phyloP scores from a whole-genome alignment of 768 basidiomycete genomes.

The Chalciporus sphaerocephalus region DNA sequence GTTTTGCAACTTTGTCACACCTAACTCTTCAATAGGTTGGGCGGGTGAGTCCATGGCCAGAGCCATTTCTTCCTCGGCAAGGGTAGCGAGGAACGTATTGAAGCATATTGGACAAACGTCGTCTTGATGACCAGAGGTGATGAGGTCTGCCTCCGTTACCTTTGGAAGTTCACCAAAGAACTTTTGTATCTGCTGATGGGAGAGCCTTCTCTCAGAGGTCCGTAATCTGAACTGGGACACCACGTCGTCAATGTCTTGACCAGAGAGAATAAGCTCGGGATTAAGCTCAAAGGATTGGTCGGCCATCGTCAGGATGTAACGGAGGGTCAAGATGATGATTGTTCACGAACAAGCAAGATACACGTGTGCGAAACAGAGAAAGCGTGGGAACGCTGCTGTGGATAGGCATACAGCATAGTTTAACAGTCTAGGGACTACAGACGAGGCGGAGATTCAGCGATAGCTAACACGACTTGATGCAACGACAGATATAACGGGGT shows the following conservation, averaged over 20 bases:
- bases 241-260: slow-evolving; percentile 30
- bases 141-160: slow-evolving; percentile 48
- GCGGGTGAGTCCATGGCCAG: slow-evolving; percentile 76
- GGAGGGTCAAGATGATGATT: neutral
- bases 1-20: slow-evolving; percentile 58
- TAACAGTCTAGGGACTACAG: slow-evolving; percentile 24
- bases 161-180: slow-evolving; percentile 46
- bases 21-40: slow-evolving; percentile 61
- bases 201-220: slow-evolving; percentile 20
- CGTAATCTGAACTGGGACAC: slow-evolving; percentile 28
- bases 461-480: slow-evolving; percentile 20
- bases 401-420: slow-evolving; percentile 17
- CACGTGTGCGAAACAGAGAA: slow-evolving; percentile 7
- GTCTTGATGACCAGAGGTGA: slow-evolving; percentile 49
- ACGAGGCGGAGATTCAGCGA: slow-evolving; percentile 28
- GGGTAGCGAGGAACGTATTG: slow-evolving; percentile 58
- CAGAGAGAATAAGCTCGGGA: slow-evolving; percentile 11
- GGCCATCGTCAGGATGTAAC: slow-evolving; percentile 13
- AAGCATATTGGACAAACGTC: slow-evolving; percentile 74
- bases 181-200: slow-evolving; percentile 33
- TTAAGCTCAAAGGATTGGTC: slow-evolving; percentile 15
- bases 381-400: slow-evolving; percentile 27
- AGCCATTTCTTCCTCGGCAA: slow-evolving; percentile 74
- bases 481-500: slow-evolving; percentile 22
- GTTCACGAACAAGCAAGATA: neutral